phyloP scores from a whole-genome alignment of 192 early-diverging fungal genomes.

The Neocallimastix lanati region DNA sequence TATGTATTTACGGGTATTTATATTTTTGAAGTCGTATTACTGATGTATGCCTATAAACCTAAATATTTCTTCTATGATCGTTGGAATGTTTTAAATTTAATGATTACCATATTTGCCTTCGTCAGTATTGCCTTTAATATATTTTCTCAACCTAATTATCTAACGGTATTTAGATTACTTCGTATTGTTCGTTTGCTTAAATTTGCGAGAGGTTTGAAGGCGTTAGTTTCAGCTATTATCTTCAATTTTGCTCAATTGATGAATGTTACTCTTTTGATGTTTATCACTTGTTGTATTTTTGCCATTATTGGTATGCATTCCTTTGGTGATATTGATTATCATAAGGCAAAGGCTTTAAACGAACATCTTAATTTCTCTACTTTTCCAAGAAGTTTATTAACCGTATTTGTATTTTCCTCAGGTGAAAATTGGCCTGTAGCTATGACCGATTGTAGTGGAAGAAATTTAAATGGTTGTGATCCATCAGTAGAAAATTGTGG shows the following conservation, averaged over 20 bases:
- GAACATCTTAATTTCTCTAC: background rate
- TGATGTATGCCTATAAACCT: background rate
- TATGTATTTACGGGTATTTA: background rate
- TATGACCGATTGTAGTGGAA: background rate
- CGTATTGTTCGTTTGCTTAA: background rate
- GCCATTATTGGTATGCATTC: background rate
- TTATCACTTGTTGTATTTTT: background rate
- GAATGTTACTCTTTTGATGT: background rate
- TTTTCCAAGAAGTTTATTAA: background rate
- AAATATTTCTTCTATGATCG: background rate
- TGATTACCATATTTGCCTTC: background rate
- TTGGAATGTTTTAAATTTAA: background rate
- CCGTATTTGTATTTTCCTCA: background rate
- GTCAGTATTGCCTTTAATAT: background rate
- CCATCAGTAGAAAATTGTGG: background rate
- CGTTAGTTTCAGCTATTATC: background rate
- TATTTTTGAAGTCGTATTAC: background rate
- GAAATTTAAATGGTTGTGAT: background rate
- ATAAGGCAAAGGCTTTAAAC: background rate
- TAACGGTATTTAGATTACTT: background rate
- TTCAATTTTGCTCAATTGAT: background rate
- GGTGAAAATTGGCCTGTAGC: background rate
- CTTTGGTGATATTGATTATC: background rate
- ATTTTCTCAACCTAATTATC: background rate
- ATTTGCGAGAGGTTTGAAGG: background rate